Base-by-base conservation (phyloP, 805 yeast species). In the Phaffomyces opuntiae region DNA sequence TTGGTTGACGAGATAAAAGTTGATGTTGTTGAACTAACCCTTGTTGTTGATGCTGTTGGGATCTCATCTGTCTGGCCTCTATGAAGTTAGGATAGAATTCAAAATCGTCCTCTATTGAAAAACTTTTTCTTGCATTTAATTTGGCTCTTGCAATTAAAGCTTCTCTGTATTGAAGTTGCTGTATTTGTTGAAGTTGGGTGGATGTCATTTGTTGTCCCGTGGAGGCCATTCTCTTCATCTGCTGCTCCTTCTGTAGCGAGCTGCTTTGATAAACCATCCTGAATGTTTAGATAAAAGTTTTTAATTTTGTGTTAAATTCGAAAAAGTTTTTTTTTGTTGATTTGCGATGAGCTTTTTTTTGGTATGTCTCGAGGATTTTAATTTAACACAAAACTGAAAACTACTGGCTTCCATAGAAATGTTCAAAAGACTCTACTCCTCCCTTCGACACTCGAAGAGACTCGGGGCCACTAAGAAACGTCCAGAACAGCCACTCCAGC, bases 71-170 rank as follows among this genome's bases (percentile, higher is more conserved):
- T 16, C 38, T 38, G 16, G 29, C 8, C 40, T 55, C 54, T 7
- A 49, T 25, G 27, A 53, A 47, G 17, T 60, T 64, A 9, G 86
- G 86, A 53, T 82, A 80, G 61, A 85, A 85, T 64, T 81, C 90
- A 42, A 74, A 59, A 61, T 84, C 91, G 53, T 83, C 86, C 59
- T 80, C 87, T 36, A 72, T 59, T 53, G 82, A 89, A 60, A 84
- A 82, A 35, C 87, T 81, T 53, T 84, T 75, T 55, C 81, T 78
- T 36, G 80, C 73, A 52, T 81, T 76, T 55, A 80, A 71, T 51
- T 73, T 72, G n/a, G 66, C 71, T 46, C 76, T 66, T 17, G 77
- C 74, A 7, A 62, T 49, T 13, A 49, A 58, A 1, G 61, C 61
- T 36, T 54, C 60, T 14, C 53, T 53, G 33, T 44, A 38, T 29